Percentiles rank a stretch among this genome's conserved stretches.
phyloP scores from a whole-genome alignment of 1,284 basidiomycete genomes.

The Heterobasidion occidentale region DNA sequence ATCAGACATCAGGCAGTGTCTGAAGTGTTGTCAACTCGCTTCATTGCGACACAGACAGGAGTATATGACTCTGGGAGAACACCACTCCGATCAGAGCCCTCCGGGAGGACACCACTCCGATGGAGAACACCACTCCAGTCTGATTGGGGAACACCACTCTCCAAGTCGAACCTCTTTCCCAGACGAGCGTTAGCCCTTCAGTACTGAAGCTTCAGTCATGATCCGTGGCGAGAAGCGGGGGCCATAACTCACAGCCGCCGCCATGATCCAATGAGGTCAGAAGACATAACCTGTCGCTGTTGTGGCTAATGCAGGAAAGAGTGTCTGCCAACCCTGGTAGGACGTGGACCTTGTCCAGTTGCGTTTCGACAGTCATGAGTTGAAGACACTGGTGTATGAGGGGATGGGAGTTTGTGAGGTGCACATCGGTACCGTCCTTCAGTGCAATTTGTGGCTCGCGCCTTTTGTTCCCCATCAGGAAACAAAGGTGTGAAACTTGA shows the following conservation, averaged over 20 bases:
- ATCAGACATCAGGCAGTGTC: background rate
- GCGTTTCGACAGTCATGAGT: background rate
- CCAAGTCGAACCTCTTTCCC: too few species aligned
- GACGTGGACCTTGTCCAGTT: background rate
- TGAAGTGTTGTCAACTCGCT: background rate
- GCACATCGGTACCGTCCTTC: slow-evolving; percentile 24
- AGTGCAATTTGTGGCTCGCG: slow-evolving; percentile 45
- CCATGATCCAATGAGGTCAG: too few species aligned
- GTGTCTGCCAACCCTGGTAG: background rate
- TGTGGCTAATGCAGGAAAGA: background rate
- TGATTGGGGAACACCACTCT: too few species aligned
- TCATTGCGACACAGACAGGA: background rate
- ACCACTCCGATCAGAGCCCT: too few species aligned
- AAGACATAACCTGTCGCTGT: too few species aligned
- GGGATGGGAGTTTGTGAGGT: slow-evolving; percentile 4
- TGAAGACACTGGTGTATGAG: slow-evolving; percentile 11
- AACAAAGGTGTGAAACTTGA: slow-evolving; percentile 35
- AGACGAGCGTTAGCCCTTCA: too few species aligned
- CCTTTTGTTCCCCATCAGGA: slow-evolving; percentile 12
- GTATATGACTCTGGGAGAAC: background rate
- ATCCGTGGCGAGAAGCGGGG: too few species aligned
- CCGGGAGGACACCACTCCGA: background rate
- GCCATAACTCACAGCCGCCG: too few species aligned
- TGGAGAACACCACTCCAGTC: background rate
- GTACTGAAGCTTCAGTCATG: too few species aligned